A percentile compares a stretch with the other conserved stretches of the same genome.
Conservation (phyloP, 2,329 filamentous ascomycete genomes). For the Diaporthe vexans region DNA sequence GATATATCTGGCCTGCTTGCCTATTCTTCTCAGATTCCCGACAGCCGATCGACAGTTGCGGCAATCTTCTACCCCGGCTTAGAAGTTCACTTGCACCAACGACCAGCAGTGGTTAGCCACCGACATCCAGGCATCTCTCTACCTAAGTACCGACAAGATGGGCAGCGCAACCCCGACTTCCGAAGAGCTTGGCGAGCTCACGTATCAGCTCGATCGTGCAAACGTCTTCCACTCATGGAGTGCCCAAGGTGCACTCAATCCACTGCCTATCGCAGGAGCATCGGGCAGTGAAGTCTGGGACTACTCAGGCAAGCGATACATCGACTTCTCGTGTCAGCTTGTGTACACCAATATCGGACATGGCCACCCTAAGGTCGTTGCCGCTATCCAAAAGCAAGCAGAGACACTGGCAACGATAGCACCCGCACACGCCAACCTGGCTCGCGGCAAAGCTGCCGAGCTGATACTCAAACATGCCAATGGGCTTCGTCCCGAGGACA, state of each 20-base stretch:
- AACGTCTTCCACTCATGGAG: slow-evolving; percentile 42
- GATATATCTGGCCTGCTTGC: slow-evolving; percentile 13
- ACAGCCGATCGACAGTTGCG: neutral
- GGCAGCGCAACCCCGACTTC: slow-evolving; percentile 37
- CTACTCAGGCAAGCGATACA: slow-evolving; percentile 40
- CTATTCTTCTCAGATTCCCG: neutral
- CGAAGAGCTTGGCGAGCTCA: slow-evolving; percentile 37
- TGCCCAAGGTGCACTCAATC: slow-evolving; percentile 38
- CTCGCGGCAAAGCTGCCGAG: slow-evolving; percentile 38
- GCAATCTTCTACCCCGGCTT: neutral
- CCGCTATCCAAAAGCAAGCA: slow-evolving; percentile 41
- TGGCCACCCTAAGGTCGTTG: slow-evolving; percentile 39
- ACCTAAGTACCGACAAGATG: slow-evolving; percentile 28
- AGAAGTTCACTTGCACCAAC: neutral
- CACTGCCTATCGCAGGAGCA: slow-evolving; percentile 37
- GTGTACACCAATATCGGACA: slow-evolving; percentile 42
- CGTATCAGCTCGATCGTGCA: slow-evolving; percentile 39
- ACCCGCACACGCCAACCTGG: slow-evolving; percentile 40
- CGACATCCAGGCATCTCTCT: neutral
- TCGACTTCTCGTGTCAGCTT: slow-evolving; percentile 42
- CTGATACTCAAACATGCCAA: slow-evolving; percentile 41
- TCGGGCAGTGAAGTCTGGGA: slow-evolving; percentile 41
- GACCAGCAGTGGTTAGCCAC: too few species aligned
- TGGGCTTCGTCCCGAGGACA: neutral
- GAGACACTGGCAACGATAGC: slow-evolving; percentile 37